Evolutionary conservation across 495 filamentous ascomycete species (phyloP).

Genomic region (Delitschia confertaspora): DNA sequence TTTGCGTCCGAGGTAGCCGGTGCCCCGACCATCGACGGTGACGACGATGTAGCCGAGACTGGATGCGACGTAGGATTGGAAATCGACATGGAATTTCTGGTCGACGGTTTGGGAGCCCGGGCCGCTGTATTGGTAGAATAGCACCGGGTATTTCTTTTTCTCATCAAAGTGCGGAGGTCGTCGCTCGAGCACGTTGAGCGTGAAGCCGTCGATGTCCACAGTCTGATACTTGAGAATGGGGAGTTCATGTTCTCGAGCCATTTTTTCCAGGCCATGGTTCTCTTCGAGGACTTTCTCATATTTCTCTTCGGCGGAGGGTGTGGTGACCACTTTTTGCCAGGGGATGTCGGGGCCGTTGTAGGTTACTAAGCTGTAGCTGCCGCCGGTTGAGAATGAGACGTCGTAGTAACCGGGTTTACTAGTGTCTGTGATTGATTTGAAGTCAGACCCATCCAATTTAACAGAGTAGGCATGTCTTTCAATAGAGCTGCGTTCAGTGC

Average conservation of each 20-base stretch:
- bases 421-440: slow-evolving; percentile 64
- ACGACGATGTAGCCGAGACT: slow-evolving; percentile 89
- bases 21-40: slow-evolving; percentile 88
- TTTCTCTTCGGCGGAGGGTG: slow-evolving; percentile 53
- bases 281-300: slow-evolving; percentile 67
- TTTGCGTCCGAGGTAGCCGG: slow-evolving; percentile 79
- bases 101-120: slow-evolving; percentile 81
- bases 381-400: slow-evolving; percentile 74
- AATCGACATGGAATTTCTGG: slow-evolving; percentile 77
- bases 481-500: slow-evolving; percentile 77
- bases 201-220: slow-evolving; percentile 67
- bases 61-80: slow-evolving; percentile 81
- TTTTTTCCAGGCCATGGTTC: slow-evolving; percentile 58
- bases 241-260: slow-evolving; percentile 67
- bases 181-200: slow-evolving; percentile 80
- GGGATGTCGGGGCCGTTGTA: slow-evolving; percentile 82
- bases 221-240: slow-evolving; percentile 80
- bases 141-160: slow-evolving; percentile 79
- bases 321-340: slow-evolving; percentile 85
- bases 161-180: slow-evolving; percentile 84
- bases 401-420: slow-evolving; percentile 73
- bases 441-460: slow-evolving; percentile 63
- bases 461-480: slow-evolving; percentile 88
- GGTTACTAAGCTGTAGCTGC: slow-evolving; percentile 71
- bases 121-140: slow-evolving; percentile 89